Percentiles rank a stretch among this genome's conserved stretches.
phyloP scores from a whole-genome alignment of 148 eudicot species.

The Oxyria digyna region DNA sequence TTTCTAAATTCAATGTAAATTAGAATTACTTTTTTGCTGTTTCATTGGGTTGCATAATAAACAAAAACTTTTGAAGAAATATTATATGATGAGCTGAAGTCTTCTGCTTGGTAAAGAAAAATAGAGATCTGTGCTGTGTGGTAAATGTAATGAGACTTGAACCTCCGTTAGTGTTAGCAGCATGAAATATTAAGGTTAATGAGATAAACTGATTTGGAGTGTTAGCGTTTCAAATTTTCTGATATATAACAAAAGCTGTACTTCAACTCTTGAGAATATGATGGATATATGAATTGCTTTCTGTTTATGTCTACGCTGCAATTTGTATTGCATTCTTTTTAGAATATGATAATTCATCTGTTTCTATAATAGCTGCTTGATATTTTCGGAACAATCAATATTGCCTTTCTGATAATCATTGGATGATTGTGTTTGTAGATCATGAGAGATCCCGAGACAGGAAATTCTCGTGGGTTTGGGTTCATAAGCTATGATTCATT shows the following conservation, averaged over 20 bases:
- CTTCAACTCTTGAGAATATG: neutral
- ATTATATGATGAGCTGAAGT: neutral
- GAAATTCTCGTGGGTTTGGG: slow-evolving; percentile 95
- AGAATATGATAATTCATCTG: neutral
- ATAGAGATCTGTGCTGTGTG: neutral
- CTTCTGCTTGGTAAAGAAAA: neutral
- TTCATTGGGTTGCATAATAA: neutral
- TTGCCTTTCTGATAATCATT: slow-evolving; percentile 1
- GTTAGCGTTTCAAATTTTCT: neutral
- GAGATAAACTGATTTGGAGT: neutral
- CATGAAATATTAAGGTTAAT: neutral
- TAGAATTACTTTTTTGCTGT: neutral
- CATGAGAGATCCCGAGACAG: slow-evolving; percentile 97
- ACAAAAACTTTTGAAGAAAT: neutral
- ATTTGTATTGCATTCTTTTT: neutral
- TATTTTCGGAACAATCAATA: neutral
- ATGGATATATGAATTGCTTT: neutral
- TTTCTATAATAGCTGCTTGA: neutral
- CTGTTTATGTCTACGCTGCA: neutral
- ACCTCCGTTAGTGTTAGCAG: neutral
- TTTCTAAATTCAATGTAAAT: neutral
- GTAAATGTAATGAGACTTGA: neutral
- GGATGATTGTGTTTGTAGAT: slow-evolving; percentile 37
- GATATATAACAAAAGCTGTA: neutral
- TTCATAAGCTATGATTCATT: slow-evolving; percentile 96